Percentiles rank a stretch among this genome's conserved stretches.
These are phyloP conservation scores for Eucalyptus guilfoylei DNA, from an alignment of 345 rosid species.

Conservation along the genomic window DNA sequence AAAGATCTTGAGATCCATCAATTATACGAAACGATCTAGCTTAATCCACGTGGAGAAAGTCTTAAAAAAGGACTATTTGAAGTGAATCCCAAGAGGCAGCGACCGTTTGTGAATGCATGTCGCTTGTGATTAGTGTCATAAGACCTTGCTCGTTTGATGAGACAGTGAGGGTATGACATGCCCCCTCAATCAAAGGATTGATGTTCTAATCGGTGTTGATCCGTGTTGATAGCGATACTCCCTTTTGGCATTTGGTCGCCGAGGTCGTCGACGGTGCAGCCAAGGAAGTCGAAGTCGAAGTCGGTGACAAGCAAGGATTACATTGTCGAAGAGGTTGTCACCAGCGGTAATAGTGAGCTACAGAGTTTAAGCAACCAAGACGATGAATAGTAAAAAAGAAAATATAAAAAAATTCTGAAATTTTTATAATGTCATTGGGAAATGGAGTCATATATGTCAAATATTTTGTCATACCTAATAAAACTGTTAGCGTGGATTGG, in stretches of 20 bases:
- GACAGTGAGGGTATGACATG: too few relatives aligned
- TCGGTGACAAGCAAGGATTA: not conserved
- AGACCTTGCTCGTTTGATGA: not conserved
- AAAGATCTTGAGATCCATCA: too few relatives aligned
- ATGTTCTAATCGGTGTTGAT: too few relatives aligned
- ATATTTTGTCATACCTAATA: too few relatives aligned
- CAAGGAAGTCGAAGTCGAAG: not conserved
- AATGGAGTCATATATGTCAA: not conserved
- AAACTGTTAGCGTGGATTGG: accelerated
- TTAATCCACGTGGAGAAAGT: too few relatives aligned
- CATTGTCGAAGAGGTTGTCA: not conserved
- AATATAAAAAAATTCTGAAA: too few relatives aligned
- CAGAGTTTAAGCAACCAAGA: not conserved
- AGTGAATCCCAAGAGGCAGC: not conserved
- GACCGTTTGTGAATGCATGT: not conserved
- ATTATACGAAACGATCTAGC: too few relatives aligned
- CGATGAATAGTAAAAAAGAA: too few relatives aligned
- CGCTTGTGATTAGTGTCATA: not conserved
- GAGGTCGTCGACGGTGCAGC: not conserved
- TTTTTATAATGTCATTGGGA: not conserved
- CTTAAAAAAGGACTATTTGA: too few relatives aligned
- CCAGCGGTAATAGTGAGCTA: not conserved
- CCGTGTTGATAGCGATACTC: too few relatives aligned
- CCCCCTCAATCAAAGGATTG: too few relatives aligned
- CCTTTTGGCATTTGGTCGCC: too few relatives aligned